Conservation (phyloP, 176 grass and related monocot genomes). For the Zea luxurians region DNA sequence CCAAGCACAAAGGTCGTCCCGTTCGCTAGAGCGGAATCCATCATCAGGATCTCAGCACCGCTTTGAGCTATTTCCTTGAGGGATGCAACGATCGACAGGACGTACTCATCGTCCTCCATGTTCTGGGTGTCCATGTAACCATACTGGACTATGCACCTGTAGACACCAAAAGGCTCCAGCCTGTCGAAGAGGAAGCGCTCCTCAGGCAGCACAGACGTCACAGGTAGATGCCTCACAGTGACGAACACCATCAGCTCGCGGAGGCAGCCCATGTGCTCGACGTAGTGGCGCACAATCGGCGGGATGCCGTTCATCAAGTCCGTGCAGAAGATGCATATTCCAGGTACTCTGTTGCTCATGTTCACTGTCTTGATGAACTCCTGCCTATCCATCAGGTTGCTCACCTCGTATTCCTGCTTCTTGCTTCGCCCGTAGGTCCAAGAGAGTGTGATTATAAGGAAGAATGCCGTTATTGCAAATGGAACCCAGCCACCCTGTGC, state of each 20-base stretch:
- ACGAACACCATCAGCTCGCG: conserved; percentile 66
- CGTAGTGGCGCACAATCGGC: conserved; percentile 65
- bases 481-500: conserved; percentile 78
- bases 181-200: conserved; percentile 70
- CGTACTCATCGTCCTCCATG: conserved; percentile 62
- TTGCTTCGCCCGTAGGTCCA: conserved; percentile 84
- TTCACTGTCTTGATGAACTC: conserved; percentile 46
- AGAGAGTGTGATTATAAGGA: conserved; percentile 62
- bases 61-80: conserved; percentile 54
- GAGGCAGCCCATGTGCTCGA: conserved; percentile 48
- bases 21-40: conserved; percentile 48
- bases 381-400: conserved; percentile 44
- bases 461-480: conserved; percentile 69
- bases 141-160: conserved; percentile 76
- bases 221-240: conserved; percentile 59
- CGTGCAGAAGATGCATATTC: conserved; percentile 69
- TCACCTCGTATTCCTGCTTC: conserved; percentile 59
- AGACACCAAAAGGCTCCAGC: conserved; percentile 57
- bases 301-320: conserved; percentile 78
- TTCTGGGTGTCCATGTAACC: conserved; percentile 72
- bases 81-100: conserved; percentile 49
- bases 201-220: conserved; percentile 56
- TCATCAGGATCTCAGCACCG: conserved; percentile 34
- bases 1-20: conserved; percentile 65
- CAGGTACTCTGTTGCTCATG: conserved; percentile 43